Evolutionary conservation across 1,284 basidiomycete genomes (phyloP), one percentile per base, ranked within the genome.

Genomic region (Naganishia albida): DNA sequence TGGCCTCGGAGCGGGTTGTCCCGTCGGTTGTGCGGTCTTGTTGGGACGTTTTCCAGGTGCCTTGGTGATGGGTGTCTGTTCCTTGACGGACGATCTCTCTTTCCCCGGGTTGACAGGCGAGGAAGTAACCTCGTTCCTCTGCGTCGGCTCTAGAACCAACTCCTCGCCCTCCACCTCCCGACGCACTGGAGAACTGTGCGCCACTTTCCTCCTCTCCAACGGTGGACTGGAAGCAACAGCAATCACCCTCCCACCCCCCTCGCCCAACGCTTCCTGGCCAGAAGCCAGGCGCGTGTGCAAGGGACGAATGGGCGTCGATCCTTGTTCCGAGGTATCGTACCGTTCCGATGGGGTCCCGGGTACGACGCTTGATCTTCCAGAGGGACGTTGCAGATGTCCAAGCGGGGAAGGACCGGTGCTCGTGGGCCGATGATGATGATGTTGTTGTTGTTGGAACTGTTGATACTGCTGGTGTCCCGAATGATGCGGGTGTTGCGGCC

Each of bases 281-380:
- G n/a, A n/a, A n/a, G 34, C 34, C 34, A 4, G 34, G 34, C 10
- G 34, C 34, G 34, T 10, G 10, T 4, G 34, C 34, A 34, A 10
- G 34, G 34, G 34, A 4, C 34, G 40, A 15, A 28, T 4, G 25
- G 56, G 46, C 4, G n/a, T 23, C 12, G n/a, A 30, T 16, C 20
- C 23, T n/a, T 50, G n/a, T 39, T 12, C 49, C 56, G 26, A 49
- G 56, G 49, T 48, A n/a, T 60, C 56, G 26, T n/a, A 34, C 15
- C 56, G 44, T 34, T 50, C 56, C 46, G 46, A 49, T 25, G 56
- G 56, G 2, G 56, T 60, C 26, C 56, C 56, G 15, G 56, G 56
- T 2, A 60, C 34, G 13, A 50, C 56, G 20, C 56, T 60, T 26
- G 56, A 60, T 39, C 56, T 60, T 7, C 28, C 30, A 6, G 44